Base-by-base conservation (phyloP, 2,329 filamentous ascomycete genomes). In the Penicillium freii region DNA sequence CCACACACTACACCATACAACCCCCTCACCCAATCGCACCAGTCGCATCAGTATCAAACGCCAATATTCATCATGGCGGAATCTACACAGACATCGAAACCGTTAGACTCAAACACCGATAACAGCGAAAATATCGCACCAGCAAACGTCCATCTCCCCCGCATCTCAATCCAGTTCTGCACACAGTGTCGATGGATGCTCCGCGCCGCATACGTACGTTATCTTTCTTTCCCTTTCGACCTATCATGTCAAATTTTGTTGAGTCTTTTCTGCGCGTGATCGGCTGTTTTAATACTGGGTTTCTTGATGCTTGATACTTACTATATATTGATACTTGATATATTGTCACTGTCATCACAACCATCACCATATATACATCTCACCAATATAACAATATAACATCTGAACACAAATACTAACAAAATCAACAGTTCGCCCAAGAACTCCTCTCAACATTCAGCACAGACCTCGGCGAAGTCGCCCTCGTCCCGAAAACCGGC, bases 121-220 rank as follows among this genome's bases (percentile, higher is more conserved):
- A 25, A 6, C 2, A 23, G 8, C 15, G 45, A 25, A 5, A 47
- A 25, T 3, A 17, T 36, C 5, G 45, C 31, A 8, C 31, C 5
- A 5, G 31, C 5, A 7, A n/a, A 47, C 31, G 4, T 25, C 45
- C 45, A 47, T 47, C 31, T 90, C 11, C 92, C 92, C 4, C 85
- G 91, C 45, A 82, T 97, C 52, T 87, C 87, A n/a, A 96, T 97
- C 69, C 85, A 88, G 65, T 97, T 90, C 78, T 97, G 92, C 78
- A 96, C 91, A 0, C 91, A 96, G 77, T 97, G 92, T 76, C 90
- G 90, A 78, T 96, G 92, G 91, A 90, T 94, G 84, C 78, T 95
- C 11, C 80, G 91, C 59, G 91, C 91, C 36, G 90, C 91, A 65
- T 96, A 94, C 75, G 91, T 93, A 83, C 66, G 83, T 6, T 23